These are phyloP conservation scores for Penicillium lividum DNA, from an alignment of 495 filamentous ascomycete genomes.

Conservation along the genomic window DNA sequence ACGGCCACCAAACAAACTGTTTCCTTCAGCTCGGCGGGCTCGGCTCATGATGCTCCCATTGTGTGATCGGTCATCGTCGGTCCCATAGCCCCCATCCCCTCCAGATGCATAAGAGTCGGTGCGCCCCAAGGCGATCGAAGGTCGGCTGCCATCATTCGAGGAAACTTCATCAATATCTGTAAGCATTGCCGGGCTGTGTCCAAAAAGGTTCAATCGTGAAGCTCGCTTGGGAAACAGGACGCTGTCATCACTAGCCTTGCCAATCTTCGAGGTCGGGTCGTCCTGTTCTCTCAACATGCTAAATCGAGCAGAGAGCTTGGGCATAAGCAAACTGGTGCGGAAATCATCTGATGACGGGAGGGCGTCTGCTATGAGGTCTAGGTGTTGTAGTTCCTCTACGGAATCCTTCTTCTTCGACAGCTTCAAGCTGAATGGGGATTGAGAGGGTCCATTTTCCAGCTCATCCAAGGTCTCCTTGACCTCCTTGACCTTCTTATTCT, in stretches of 20 bases:
- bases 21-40: slow-evolving; percentile 82
- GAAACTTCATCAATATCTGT: slow-evolving; percentile 87
- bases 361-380: slow-evolving; percentile 67
- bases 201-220: slow-evolving; percentile 64
- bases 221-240: slow-evolving; percentile 81
- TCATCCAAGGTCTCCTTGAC: slow-evolving; percentile 32
- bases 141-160: slow-evolving; percentile 68
- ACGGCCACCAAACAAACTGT: slow-evolving; percentile 91
- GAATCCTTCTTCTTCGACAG: slow-evolving; percentile 56
- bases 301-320: slow-evolving; percentile 89
- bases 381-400: slow-evolving; percentile 57
- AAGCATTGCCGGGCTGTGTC: slow-evolving; percentile 55
- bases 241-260: slow-evolving; percentile 93
- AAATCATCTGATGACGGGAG: slow-evolving; percentile 88
- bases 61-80: slow-evolving; percentile 64
- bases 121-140: slow-evolving; percentile 53
- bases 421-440: slow-evolving; percentile 37
- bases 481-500: slow-evolving; percentile 60
- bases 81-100: slow-evolving; percentile 55
- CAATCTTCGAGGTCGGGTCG: slow-evolving; percentile 80
- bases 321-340: slow-evolving; percentile 95
- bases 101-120: slow-evolving; percentile 56
- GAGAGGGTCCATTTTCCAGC: slow-evolving; percentile 17
- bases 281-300: slow-evolving; percentile 96
- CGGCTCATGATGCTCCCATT: slow-evolving; percentile 80